Conservation (phyloP, 257 asterid genomes). For the Agastache rugosa region DNA sequence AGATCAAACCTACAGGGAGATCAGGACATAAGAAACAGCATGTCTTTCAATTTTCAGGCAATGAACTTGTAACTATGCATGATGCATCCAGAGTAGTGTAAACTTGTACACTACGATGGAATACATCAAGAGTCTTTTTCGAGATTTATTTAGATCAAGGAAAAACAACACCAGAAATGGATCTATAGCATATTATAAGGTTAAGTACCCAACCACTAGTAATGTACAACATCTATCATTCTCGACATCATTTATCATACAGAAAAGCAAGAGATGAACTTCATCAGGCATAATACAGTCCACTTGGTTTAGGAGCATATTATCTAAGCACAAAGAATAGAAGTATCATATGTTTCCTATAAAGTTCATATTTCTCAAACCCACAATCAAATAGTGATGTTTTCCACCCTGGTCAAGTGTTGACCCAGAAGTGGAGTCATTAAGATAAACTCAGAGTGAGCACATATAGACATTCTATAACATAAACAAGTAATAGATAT, state of each 20-base stretch:
- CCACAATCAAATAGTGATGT: slow-evolving; percentile 17
- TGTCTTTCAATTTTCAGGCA: slow-evolving; percentile 26
- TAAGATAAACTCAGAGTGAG: slow-evolving; percentile 16
- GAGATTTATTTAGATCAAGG: background rate
- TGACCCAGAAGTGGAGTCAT: background rate
- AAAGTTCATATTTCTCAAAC: slow-evolving; percentile 20
- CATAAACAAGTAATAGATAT: slow-evolving; percentile 16
- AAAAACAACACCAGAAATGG: background rate
- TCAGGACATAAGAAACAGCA: slow-evolving; percentile 15
- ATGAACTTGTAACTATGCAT: slow-evolving; percentile 13
- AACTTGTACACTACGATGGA: slow-evolving; percentile 11
- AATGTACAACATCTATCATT: slow-evolving; percentile 9
- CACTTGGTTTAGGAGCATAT: background rate
- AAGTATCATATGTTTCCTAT: slow-evolving; percentile 16
- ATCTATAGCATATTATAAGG: slow-evolving; percentile 3
- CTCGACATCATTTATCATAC: background rate
- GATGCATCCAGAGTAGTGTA: background rate
- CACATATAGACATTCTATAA: slow-evolving; percentile 7
- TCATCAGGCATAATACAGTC: background rate
- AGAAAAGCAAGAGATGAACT: slow-evolving; percentile 8
- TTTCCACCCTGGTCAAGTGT: slow-evolving; percentile 22
- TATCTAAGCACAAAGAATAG: slow-evolving; percentile 10
- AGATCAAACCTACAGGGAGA: slow-evolving; percentile 25
- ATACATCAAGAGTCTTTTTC: background rate
- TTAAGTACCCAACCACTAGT: slow-evolving; percentile 9